Base-by-base conservation (phyloP, 1,284 basidiomycete species). In the Golubevia pallescens region DNA sequence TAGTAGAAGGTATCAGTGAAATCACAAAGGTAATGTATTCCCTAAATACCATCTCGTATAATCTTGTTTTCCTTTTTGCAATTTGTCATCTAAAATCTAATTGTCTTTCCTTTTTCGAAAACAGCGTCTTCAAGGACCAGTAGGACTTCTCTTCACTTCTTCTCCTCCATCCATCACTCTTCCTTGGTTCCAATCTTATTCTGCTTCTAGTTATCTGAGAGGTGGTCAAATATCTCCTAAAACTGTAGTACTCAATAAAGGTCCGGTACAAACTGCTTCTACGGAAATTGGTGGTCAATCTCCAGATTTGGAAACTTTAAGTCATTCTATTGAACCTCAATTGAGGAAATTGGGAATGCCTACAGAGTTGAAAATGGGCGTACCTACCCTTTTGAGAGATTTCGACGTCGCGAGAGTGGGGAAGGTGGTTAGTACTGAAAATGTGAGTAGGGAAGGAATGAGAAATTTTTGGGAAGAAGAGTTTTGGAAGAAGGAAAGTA, bases 71-170 rank as follows among this genome's bases (percentile, higher is more conserved):
- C 16, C 7, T n/a, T n/a, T 28, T 38, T 6, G 1, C 34, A 38
- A 38, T 38, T 38, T n/a, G 34, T 38, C 34, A n/a, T n/a, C n/a
- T n/a, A n/a, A n/a, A n/a, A n/a, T n/a, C n/a, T n/a, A n/a, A n/a
- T n/a, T n/a, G n/a, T n/a, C n/a, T n/a, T 56, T 58, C 51, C 1
- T 20, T 19, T 58, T 21, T 62, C 24, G n/a, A n/a, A n/a, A n/a
- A n/a, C 67, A 79, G 66, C 69, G 73, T 19, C 69, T 84, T 13
- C 68, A 75, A 20, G 81, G 81, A 16, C 70, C 75, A 52, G 81
- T 84, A 6, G 81, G 81, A 23, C 67, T 84, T n/a, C 68, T 84
- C 2, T 77, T 84, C 63, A 84, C 81, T 56, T 74, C 79, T 54
- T 74, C 72, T 19, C 68, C 75, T 2, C 81, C 80, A 1, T 74